Conservation (phyloP, 192 early-diverging fungal species). For the Linnemannia zychae region DNA sequence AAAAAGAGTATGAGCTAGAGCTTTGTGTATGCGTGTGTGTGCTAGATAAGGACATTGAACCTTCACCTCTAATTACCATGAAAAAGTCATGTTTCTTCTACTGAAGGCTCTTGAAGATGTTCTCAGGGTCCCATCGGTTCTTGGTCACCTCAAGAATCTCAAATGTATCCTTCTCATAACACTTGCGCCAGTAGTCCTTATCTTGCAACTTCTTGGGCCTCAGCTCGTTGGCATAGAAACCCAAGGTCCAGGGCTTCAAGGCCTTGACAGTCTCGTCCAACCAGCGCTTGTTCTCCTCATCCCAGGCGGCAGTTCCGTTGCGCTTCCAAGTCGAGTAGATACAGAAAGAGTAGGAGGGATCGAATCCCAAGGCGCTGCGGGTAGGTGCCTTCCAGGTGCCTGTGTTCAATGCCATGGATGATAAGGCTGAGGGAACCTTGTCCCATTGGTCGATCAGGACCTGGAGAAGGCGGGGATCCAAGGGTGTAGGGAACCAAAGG, state of each 20-base stretch:
- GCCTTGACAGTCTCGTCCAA: conserved; percentile 55
- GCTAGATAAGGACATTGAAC: no score
- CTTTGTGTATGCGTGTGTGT: no score
- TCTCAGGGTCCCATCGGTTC: conserved; percentile 52
- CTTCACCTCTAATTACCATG: no score
- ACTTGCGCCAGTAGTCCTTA: conserved; percentile 51
- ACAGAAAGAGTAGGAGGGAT: conserved; percentile 48
- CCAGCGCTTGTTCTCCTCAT: conserved; percentile 45
- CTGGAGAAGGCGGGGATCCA: conserved; percentile 37
- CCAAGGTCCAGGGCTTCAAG: conserved; percentile 51
- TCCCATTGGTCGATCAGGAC: conserved; percentile 51
- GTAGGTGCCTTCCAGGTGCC: conserved; percentile 56
- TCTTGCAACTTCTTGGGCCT: conserved; percentile 52
- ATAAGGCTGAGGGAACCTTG: conserved; percentile 52
- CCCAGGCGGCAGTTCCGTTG: conserved; percentile 50
- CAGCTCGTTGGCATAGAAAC: conserved; percentile 55
- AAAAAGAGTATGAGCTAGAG: no score
- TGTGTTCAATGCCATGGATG: conserved; percentile 54
- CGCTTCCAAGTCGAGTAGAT: conserved; percentile 57
- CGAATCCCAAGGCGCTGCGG: conserved; percentile 36
- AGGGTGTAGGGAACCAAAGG: conserved; percentile 44
- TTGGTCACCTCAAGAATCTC: conserved; percentile 50
- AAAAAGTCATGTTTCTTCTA: not conserved
- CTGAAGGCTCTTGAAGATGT: conserved; percentile 56
- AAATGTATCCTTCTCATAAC: conserved; percentile 54